Base-by-base conservation (phyloP, 1,284 basidiomycete species). In the Hemileia vastatrix region DNA sequence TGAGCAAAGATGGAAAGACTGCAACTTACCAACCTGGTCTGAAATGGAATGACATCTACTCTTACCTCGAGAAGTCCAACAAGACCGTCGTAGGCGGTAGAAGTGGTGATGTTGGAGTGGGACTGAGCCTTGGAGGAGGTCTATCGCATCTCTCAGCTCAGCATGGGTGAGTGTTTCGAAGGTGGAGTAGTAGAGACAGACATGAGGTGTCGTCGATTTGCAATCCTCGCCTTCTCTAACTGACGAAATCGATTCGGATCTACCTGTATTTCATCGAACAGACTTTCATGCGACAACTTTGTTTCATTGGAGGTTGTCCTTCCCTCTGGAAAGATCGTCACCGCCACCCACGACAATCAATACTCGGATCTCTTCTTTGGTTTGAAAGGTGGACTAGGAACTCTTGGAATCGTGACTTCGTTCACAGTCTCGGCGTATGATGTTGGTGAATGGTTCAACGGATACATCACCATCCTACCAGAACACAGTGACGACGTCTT, bases 301-400 rank as follows among this genome's bases (percentile, higher is more conserved):
- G 31, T 65, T 1, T 13, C 18, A 2, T 65, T 45, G 1, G 61
- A 69, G 1, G 27, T 67, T 21, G 66, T 69, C 1, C 18, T 61
- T 2, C 58, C 57, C 13, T 54, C 64, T 50, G 67, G 67, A 1
- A 19, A 0, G 0, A 13, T 67, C 15, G 58, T 67, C 0, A 47
- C 56, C 9, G 56, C 51, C 1, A 4, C 48, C 1, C 31, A 58
- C 6, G 57, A 69, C 18, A 45, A 60, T 1, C 9, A 36, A 5
- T 47, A 47, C 45, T 47, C 45, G 27, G 45, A 47, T 47, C 59
- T 69, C 19, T 45, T 70, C 1, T 49, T 64, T 4, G 66, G 65
- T 1, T 64, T 70, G 50, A 69, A 69, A 31, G 68, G 68, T 6
- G 69, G 69, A 1, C 67, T 67, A 2, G 67, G 66, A 18, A 19